These are phyloP conservation scores for Hericium coralloides DNA, from an alignment of 768 basidiomycete genomes.

Conservation along the genomic window DNA sequence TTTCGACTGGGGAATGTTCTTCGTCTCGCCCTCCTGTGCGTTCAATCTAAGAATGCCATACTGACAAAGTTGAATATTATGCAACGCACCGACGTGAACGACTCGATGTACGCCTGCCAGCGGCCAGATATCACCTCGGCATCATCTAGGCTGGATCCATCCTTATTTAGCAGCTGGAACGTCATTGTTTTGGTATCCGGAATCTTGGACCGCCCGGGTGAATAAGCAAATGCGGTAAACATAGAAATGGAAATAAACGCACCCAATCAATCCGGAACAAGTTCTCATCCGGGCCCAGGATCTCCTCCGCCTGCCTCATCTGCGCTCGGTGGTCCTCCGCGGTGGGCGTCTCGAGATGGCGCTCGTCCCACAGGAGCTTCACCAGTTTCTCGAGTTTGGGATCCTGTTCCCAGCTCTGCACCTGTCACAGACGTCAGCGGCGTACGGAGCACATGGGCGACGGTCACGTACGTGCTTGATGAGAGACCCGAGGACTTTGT, in stretches of 20 bases:
- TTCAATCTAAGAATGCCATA: not conserved
- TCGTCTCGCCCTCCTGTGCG: conserved; percentile 47
- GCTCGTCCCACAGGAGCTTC: conserved; percentile 61
- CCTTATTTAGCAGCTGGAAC: conserved; percentile 71
- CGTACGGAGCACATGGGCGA: too few species aligned
- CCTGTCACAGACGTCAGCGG: conserved; percentile 24
- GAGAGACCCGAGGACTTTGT: conserved; percentile 81
- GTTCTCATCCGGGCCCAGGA: conserved; percentile 69
- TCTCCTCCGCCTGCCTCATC: conserved; percentile 58
- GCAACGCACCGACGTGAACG: conserved; percentile 54
- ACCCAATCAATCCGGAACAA: conserved; percentile 80
- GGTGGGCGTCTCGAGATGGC: conserved; percentile 47
- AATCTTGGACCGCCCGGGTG: conserved; percentile 31
- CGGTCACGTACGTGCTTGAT: conserved; percentile 69
- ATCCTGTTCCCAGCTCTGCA: conserved; percentile 62
- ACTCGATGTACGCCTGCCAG: conserved; percentile 75
- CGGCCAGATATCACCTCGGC: conserved; percentile 66
- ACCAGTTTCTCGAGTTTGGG: conserved; percentile 63
- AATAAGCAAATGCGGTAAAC: not conserved
- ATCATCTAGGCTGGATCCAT: conserved; percentile 67
- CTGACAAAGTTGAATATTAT: not conserved
- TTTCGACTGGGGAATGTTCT: conserved; percentile 39
- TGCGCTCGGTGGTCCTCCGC: conserved; percentile 66
- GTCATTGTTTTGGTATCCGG: conserved; percentile 60
- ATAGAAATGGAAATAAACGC: conserved; percentile 12